A percentile compares a stretch with the other conserved stretches of the same genome.
Conservation (phyloP, 345 rosid species). For the Rubroshorea leprosula region DNA sequence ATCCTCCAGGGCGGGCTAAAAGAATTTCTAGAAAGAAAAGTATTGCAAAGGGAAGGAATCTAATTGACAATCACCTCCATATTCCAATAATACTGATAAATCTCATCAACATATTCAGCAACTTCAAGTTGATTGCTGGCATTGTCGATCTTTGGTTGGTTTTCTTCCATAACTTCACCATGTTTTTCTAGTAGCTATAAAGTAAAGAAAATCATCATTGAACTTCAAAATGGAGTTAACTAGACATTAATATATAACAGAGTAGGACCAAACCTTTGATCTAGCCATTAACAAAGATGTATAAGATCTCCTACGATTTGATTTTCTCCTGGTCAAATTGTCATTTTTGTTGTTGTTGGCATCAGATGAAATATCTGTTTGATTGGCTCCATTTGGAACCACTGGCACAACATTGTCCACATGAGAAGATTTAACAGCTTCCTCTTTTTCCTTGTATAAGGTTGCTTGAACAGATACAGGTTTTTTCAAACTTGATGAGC, state of each 20-base stretch:
- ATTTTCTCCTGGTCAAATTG: constrained; percentile 39
- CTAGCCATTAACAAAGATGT: constrained; percentile 69
- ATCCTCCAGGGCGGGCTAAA: not conserved
- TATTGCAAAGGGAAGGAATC: not conserved
- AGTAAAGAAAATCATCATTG: constrained; percentile 17
- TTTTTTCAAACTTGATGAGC: constrained; percentile 22
- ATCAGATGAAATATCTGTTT: constrained; percentile 25
- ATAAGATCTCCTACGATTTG: constrained; percentile 79
- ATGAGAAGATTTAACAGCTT: constrained; percentile 24
- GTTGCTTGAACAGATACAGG: constrained; percentile 22
- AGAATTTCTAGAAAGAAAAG: constrained; percentile 1
- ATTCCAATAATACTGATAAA: constrained; percentile 84
- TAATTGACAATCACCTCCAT: constrained; percentile 52
- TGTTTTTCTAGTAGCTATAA: constrained; percentile 50
- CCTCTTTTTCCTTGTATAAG: constrained; percentile 30
- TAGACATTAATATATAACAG: constrained; percentile 2
- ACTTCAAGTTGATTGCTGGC: constrained; percentile 77
- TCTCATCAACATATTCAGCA: constrained; percentile 92
- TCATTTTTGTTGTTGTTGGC: constrained; percentile 21
- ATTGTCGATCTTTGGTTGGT: constrained; percentile 71
- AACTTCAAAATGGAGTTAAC: constrained; percentile 11
- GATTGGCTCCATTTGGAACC: constrained; percentile 32
- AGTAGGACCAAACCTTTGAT: constrained; percentile 52
- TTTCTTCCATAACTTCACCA: constrained; percentile 38
- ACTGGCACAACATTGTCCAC: constrained; percentile 25